A percentile compares a stretch with the other conserved stretches of the same genome.
Evolutionary conservation across 2,329 filamentous ascomycete genomes (phyloP).

Genomic region (Ophiostoma sp.): DNA sequence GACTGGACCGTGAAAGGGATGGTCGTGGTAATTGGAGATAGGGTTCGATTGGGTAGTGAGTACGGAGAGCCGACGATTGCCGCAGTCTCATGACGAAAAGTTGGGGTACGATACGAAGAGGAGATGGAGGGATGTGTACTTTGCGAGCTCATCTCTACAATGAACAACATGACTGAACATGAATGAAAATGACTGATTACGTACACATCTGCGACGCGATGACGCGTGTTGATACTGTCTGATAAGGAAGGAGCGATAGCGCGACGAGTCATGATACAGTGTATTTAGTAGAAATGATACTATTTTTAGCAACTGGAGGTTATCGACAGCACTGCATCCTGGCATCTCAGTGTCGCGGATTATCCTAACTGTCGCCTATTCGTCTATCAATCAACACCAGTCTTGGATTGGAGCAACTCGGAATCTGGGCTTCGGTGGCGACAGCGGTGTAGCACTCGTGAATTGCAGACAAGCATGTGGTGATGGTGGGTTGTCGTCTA

Average conservation of each 20-base stretch:
- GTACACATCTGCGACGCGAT: background rate
- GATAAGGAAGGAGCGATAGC: background rate
- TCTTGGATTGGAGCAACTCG: too few relatives aligned
- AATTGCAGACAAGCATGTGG: too few relatives aligned
- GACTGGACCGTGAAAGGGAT: background rate
- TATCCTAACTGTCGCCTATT: too few relatives aligned
- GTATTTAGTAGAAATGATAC: background rate
- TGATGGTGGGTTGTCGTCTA: too few relatives aligned
- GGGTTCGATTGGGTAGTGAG: background rate
- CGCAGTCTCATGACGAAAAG: constrained; percentile 3
- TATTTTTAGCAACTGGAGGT: too few relatives aligned
- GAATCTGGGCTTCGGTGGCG: too few relatives aligned
- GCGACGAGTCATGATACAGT: background rate
- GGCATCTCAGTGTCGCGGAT: too few relatives aligned
- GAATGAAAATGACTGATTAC: background rate
- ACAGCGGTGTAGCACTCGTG: too few relatives aligned
- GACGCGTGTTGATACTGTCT: background rate
- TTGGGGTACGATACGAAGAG: constrained; percentile 1
- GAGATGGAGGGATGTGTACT: background rate
- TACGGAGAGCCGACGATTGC: constrained; percentile 7
- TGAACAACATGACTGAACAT: too few relatives aligned
- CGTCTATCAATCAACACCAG: too few relatives aligned
- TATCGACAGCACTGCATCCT: too few relatives aligned
- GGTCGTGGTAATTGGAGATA: background rate
- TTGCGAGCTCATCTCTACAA: background rate